Conservation (phyloP, 768 basidiomycete genomes). For the Pulveroboletus frians region DNA sequence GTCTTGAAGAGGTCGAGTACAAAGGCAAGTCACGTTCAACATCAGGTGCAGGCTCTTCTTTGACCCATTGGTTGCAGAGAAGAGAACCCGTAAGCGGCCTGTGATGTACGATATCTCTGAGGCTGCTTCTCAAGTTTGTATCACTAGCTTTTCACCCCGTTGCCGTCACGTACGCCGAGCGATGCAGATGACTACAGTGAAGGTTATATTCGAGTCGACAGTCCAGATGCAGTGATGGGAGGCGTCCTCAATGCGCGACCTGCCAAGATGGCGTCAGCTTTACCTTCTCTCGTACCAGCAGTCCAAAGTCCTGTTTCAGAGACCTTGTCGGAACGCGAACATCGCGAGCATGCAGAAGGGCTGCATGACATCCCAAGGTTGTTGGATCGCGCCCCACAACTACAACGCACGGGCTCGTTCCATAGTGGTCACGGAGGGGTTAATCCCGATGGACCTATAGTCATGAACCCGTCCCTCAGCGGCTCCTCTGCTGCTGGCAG, state of each 20-base stretch:
- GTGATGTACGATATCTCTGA: neutral
- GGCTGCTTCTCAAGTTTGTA: constrained; percentile 6
- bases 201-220: constrained; percentile 30
- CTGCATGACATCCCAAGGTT: constrained; percentile 20
- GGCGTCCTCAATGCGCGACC: constrained; percentile 31
- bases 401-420: constrained; percentile 17
- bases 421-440: constrained; percentile 17
- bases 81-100: constrained; percentile 27
- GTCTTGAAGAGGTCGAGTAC: constrained; percentile 26
- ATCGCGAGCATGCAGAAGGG: constrained; percentile 15
- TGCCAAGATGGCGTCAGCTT: constrained; percentile 15
- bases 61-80: constrained; percentile 23
- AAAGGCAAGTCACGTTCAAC: constrained; percentile 18
- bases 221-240: constrained; percentile 29
- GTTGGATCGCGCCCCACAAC: constrained; percentile 20
- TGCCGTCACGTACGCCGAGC: constrained; percentile 31
- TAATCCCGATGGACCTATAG: constrained; percentile 17
- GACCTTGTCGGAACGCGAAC: constrained; percentile 21
- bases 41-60: neutral
- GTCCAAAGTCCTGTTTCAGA: constrained; percentile 20
- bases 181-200: constrained; percentile 31
- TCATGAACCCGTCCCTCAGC: constrained; percentile 17
- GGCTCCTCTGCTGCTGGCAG: constrained; percentile 23
- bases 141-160: constrained; percentile 28
- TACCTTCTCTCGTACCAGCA: constrained; percentile 21